phyloP scores from a whole-genome alignment of 345 rosid species.

The Eucalyptus urophylla region DNA sequence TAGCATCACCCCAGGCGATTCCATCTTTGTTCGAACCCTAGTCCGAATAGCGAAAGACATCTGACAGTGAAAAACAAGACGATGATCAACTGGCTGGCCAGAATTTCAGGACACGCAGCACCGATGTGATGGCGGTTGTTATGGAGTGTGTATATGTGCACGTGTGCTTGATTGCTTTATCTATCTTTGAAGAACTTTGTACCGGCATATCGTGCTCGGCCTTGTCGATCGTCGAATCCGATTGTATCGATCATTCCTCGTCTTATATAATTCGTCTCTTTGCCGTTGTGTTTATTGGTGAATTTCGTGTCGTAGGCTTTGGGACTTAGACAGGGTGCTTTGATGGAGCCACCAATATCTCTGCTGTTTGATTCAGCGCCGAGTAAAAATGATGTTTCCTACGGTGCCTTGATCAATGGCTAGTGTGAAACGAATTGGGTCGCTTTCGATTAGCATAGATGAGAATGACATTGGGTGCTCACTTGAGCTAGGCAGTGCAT shows the following conservation, averaged over 20 bases:
- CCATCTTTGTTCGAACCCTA: not conserved
- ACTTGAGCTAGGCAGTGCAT: not conserved
- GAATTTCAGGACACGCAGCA: not conserved
- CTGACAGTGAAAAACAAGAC: not conserved
- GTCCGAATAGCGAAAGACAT: not conserved
- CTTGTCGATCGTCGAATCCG: not conserved
- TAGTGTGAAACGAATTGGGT: not conserved
- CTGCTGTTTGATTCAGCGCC: conserved; percentile 31
- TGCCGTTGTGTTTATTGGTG: not conserved
- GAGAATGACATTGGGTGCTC: not conserved
- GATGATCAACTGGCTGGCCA: not conserved
- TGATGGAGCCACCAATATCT: conserved; percentile 87
- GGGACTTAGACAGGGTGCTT: conserved; percentile 69
- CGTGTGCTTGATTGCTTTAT: not conserved
- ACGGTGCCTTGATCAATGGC: conserved; percentile 14
- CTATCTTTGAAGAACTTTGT: not conserved
- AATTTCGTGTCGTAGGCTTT: conserved; percentile 45
- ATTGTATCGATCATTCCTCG: not conserved
- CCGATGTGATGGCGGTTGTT: not conserved
- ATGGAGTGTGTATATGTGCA: not conserved
- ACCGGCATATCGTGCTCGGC: not conserved
- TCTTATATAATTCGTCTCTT: not conserved
- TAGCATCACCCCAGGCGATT: not conserved
- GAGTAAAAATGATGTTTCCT: conserved; percentile 8
- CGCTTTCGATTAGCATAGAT: conserved; percentile 11